These are phyloP conservation scores for Hymenoscyphus infarciens DNA, from an alignment of 2,329 filamentous ascomycete genomes.

Conservation along the genomic window DNA sequence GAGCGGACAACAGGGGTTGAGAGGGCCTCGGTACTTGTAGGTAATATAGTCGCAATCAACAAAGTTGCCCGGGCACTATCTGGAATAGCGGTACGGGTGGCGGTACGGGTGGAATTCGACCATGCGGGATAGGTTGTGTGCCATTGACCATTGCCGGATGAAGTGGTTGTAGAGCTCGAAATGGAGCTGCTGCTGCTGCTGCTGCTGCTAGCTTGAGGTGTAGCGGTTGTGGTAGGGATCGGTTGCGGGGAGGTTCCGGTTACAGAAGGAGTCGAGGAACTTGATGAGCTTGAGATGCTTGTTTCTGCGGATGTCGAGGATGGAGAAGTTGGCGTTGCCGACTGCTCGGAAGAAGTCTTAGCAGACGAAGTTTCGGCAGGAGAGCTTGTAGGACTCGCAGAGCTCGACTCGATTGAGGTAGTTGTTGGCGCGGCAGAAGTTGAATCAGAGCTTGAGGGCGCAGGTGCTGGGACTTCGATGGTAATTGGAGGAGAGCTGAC, in stretches of 20 bases:
- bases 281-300: background rate
- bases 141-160: slow-evolving; percentile 33
- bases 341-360: slow-evolving; percentile 1
- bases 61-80: background rate
- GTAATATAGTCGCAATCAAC: background rate
- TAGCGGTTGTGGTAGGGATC: background rate
- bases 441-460: slow-evolving; percentile 8
- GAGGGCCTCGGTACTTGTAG: background rate
- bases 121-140: slow-evolving; percentile 32
- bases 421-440: slow-evolving; percentile 6
- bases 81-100: slow-evolving; percentile 9
- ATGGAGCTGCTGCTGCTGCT: too few species aligned
- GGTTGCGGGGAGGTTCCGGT: background rate
- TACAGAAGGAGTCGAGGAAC: background rate
- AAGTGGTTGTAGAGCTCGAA: background rate
- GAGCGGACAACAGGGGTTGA: background rate
- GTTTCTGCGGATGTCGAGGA: background rate
- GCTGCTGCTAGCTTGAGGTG: background rate
- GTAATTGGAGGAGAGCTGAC: slow-evolving; percentile 28
- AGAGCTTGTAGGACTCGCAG: background rate
- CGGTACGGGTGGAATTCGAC: slow-evolving; percentile 23
- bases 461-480: slow-evolving; percentile 17
- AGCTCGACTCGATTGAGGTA: background rate
- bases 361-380: background rate
- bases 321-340: background rate